Evolutionary conservation across 805 yeast species (phyloP).

Genomic region (Hanseniaspora occidentalis): DNA sequence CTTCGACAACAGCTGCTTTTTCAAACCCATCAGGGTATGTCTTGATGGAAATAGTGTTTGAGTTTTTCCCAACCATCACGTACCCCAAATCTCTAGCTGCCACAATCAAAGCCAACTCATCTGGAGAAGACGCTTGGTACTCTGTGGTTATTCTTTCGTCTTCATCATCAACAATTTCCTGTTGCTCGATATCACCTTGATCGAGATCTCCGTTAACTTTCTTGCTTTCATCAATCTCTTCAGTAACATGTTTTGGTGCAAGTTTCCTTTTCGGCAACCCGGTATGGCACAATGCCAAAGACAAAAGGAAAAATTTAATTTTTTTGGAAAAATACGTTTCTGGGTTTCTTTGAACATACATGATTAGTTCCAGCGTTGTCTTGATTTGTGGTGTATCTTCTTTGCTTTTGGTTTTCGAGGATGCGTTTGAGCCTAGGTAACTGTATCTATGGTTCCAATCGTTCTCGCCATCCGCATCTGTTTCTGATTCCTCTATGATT

Average conservation of each 20-base stretch:
- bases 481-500: conserved; percentile 5
- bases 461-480: background rate
- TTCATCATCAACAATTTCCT: too few relatives aligned
- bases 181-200: conserved; percentile 4
- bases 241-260: conserved; percentile 6
- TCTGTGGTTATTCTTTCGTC: conserved; percentile 39
- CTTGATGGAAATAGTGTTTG: conserved; percentile 48
- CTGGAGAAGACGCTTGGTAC: conserved; percentile 94
- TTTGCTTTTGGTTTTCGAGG: background rate
- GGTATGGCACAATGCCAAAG: conserved; percentile 80
- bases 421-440: background rate
- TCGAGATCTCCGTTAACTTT: background rate
- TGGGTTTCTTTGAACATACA: conserved; percentile 63
- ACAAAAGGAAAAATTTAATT: conserved; percentile 67
- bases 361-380: conserved; percentile 54
- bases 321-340: conserved; percentile 52
- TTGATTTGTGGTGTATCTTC: conserved; percentile 23
- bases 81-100: conserved; percentile 95
- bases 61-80: conserved; percentile 61
- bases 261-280: conserved; percentile 66
- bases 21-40: conserved; percentile 79
- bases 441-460: background rate
- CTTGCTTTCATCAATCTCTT: background rate
- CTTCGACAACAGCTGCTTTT: conserved; percentile 46
- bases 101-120: conserved; percentile 82